Evolutionary conservation across 495 filamentous ascomycete species (phyloP), one percentile per base, ranked within the genome.

Genomic region (Bombardia bombarda): DNA sequence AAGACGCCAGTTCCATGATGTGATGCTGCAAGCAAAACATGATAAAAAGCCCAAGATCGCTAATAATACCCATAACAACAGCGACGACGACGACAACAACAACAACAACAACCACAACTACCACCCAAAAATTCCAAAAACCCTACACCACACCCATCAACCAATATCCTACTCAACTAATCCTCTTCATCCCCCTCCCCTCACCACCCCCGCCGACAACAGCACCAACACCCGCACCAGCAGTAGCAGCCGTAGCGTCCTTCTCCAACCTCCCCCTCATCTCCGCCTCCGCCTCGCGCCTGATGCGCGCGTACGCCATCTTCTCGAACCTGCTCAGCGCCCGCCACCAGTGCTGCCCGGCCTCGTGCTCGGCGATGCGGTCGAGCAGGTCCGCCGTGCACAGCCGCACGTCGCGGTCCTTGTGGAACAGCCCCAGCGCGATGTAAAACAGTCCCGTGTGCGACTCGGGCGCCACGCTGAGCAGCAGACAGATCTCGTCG

Each of bases 391-490:
- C 84, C 13, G 85, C 87, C 4, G 83, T 83, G 30, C 78, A 79
- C 50, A 86, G 66, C 31, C 92, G 75, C 20, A 94, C 89, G 42
- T 84, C 84, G 24, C 69, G 70, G 43, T 86, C 75, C 28, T 86
- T 86, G 68, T 99, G 92, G 58, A 96, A 95, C n/a, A 99, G 72
- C 3, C 92, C 92, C 44, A 97, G 77, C 30, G 82, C 83, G 24
- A 99, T 62, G 51, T 95, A 95, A 64, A 97, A 97, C 17, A 99
- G 72, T 1, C 92, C 92, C 1, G 84, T 85, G 49, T 90, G 84
- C 33, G 78, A 84, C 67, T 94, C 88, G 7, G 89, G 88, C 3
- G 89, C 80, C 20, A 90, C 83, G 13, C 78, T 83, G 19, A 96
- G 71, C n/a, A 95, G 71, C 52, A 95, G 82, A 55, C 85, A 88